Conservation (phyloP, 2,329 filamentous ascomycete genomes). For the Pochonia chlamydosporia region DNA sequence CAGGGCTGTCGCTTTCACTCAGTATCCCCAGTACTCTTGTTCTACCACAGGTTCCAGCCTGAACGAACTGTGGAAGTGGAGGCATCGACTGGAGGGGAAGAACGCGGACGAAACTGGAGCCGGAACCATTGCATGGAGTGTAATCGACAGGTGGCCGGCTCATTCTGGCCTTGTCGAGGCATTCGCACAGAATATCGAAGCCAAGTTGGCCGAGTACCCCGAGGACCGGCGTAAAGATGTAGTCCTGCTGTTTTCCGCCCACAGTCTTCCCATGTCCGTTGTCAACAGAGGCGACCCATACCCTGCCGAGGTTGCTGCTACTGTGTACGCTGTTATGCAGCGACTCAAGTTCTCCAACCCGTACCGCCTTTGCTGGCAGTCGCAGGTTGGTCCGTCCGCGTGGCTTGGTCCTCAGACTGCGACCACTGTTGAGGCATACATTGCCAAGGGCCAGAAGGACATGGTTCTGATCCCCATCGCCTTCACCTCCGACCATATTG, state of each 20-base stretch:
- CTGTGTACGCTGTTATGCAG: conserved; percentile 95
- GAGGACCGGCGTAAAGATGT: conserved; percentile 73
- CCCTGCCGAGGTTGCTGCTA: conserved; percentile 90
- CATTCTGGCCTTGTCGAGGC: conserved; percentile 86
- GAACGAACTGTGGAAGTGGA: conserved; percentile 98
- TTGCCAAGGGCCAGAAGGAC: conserved; percentile 87
- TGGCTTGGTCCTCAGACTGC: conserved; percentile 95
- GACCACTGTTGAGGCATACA: conserved; percentile 80
- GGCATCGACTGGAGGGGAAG: conserved; percentile 79
- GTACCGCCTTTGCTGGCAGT: conserved; percentile 95
- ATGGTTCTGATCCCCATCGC: conserved; percentile 90
- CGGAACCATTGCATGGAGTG: conserved; percentile 87
- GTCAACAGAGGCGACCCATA: conserved; percentile 96
- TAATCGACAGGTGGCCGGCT: conserved; percentile 96
- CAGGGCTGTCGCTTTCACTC: conserved; percentile 91
- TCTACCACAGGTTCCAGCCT: conserved; percentile 93
- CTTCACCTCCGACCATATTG: conserved; percentile 98
- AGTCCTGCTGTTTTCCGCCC: conserved; percentile 87
- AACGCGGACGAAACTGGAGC: conserved; percentile 43
- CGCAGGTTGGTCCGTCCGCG: conserved; percentile 89
- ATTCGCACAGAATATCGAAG: conserved; percentile 88
- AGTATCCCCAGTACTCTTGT: conserved; percentile 98
- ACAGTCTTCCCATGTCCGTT: conserved; percentile 94
- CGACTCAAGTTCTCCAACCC: conserved; percentile 81
- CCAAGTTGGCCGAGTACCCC: conserved; percentile 77